Base-by-base conservation (phyloP, 2,329 filamentous ascomycete species). In the Allantophomopsis lycopodina region DNA sequence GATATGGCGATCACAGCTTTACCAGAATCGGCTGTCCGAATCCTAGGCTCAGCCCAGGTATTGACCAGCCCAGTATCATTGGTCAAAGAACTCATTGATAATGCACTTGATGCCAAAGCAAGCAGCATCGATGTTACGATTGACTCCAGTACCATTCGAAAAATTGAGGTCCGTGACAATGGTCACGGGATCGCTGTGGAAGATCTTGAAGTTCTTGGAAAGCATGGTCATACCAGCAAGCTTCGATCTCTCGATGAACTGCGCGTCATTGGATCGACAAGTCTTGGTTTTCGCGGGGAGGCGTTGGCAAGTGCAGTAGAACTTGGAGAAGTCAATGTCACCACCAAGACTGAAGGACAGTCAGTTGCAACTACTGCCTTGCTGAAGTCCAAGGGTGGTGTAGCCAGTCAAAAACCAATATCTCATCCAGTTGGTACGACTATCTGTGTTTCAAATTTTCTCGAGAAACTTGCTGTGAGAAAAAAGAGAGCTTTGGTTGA, bases 71-170 rank as follows among this genome's bases (percentile, higher is more conserved):
- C 82, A 0, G 60, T 65, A 11, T 69, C 71, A 10, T 60, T 84
- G 2, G 70, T 86, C 48, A 88, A 88, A 53, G 83, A 88, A 57
- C 72, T 88, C 4, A 57, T 88, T 23, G 83, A 88, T 49, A 88
- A 89, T 55, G 69, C 81, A 34, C 68, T 88, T 15, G 83, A 89
- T 56, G 79, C 82, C 7, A 64, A 68, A 39, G 80, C 83, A 11
- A 79, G 71, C 2, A 69, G 68, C 2, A 63, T 89, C 42, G 73
- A 82, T 39, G 61, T 88, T 17, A 60, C 73, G 20, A 63, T 86
- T 12, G 71, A 79, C 4, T 50, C 66, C 33, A 78, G 87, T 51
- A 79, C 78, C 0, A 55, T 87, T 39, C 77, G 83, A 55, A 71
- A 67, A 39, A 71, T 89, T 31, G 73, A 82, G 49, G 73, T 87